Evolutionary conservation across 768 basidiomycete species (phyloP).

Genomic region (Pholiota conissans): DNA sequence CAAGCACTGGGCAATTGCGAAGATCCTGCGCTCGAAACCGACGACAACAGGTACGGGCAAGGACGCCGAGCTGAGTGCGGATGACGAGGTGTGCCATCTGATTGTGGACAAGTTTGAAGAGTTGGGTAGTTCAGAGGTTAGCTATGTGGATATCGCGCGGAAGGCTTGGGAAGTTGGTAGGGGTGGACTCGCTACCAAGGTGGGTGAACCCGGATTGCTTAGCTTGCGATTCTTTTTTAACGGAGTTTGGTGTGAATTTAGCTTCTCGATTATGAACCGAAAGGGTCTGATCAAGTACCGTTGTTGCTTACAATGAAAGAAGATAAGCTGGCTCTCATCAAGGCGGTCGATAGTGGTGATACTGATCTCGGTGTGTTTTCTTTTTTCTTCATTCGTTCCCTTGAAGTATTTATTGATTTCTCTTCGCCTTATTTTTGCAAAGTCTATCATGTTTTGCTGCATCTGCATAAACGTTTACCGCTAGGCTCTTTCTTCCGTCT

Average conservation of each 20-base stretch:
- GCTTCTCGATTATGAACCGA: conserved; percentile 90
- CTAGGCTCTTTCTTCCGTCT: conserved; percentile 93
- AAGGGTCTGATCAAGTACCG: conserved; percentile 91
- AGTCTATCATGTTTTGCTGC: conserved; percentile 94
- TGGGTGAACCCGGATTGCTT: conserved; percentile 23
- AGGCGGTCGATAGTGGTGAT: conserved; percentile 93
- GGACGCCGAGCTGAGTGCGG: conserved; percentile 60
- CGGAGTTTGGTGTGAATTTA: conserved; percentile 23
- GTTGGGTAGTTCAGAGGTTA: conserved; percentile 76
- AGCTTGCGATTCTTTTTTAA: neutral
- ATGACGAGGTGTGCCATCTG: conserved; percentile 74
- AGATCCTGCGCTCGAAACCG: conserved; percentile 76
- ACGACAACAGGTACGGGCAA: conserved; percentile 50
- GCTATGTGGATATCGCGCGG: conserved; percentile 93
- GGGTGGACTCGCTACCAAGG: conserved; percentile 81
- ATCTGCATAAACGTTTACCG: conserved; percentile 78
- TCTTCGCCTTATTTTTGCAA: neutral
- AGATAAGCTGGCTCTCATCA: conserved; percentile 81
- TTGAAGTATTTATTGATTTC: neutral
- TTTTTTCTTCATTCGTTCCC: neutral
- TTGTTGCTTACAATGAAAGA: conserved; percentile 94
- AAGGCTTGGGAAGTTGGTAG: conserved; percentile 91
- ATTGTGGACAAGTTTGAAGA: conserved; percentile 92
- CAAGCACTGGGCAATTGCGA: conserved; percentile 94
- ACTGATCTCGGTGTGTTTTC: conserved; percentile 78